These are phyloP conservation scores for Dipodascopsis uninucleata DNA, from an alignment of 805 yeast species.

Conservation along the genomic window DNA sequence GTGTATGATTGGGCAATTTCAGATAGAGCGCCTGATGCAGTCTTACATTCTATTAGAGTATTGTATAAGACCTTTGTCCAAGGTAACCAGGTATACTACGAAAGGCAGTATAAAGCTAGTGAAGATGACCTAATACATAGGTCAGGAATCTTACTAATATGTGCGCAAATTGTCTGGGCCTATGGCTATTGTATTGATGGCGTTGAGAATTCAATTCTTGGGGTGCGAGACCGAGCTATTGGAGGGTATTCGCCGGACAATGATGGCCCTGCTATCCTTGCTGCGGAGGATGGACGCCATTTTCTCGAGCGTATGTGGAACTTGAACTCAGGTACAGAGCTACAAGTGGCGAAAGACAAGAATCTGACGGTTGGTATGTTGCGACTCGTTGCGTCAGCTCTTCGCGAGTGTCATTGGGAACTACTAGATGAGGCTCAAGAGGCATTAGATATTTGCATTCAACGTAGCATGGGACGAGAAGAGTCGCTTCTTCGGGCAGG, in stretches of 20 bases:
- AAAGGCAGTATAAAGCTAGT: constrained; percentile 27
- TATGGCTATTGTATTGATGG: constrained; percentile 36
- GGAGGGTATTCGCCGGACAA: constrained; percentile 6
- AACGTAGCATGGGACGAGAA: constrained; percentile 26
- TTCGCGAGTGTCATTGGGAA: constrained; percentile 34
- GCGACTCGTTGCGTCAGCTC: constrained; percentile 30
- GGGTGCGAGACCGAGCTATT: constrained; percentile 12
- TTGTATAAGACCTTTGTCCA: constrained; percentile 18
- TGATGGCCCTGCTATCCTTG: constrained; percentile 30
- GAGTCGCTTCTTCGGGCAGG: constrained; percentile 17
- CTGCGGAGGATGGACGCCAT: constrained; percentile 48
- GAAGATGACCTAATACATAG: constrained; percentile 35
- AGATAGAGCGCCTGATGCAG: constrained; percentile 48
- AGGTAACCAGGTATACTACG: constrained; percentile 8
- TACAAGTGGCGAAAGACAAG: constrained; percentile 39
- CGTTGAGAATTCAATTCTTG: constrained; percentile 31
- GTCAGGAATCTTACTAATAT: constrained; percentile 31
- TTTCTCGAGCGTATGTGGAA: constrained; percentile 50
- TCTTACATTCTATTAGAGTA: constrained; percentile 47
- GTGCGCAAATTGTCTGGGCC: constrained; percentile 36
- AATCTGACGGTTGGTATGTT: constrained; percentile 57
- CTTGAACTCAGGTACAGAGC: constrained; percentile 33
- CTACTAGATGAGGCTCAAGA: constrained; percentile 27
- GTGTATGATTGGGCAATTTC: constrained; percentile 51
- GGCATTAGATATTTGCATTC: constrained; percentile 22